Percentiles rank a stretch among this genome's conserved stretches.
These are phyloP conservation scores for Laguncularia racemosa DNA, from an alignment of 345 rosid species.

Conservation along the genomic window DNA sequence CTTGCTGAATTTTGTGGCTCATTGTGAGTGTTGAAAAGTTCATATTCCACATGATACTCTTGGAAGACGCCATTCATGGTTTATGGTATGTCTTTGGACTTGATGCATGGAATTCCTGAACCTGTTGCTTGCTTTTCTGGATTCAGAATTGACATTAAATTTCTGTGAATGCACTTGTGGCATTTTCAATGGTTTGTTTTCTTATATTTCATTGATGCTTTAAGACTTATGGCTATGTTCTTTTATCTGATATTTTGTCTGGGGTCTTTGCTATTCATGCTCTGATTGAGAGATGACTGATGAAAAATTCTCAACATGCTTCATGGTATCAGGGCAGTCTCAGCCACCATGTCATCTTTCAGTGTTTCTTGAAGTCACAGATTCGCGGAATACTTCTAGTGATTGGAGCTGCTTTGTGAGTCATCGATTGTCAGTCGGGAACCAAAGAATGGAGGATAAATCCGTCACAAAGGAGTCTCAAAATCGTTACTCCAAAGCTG, in stretches of 20 bases:
- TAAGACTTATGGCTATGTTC: neutral
- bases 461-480: constrained; percentile 98
- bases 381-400: constrained; percentile 78
- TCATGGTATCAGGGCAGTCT: constrained; percentile 98
- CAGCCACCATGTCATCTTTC: constrained; percentile 99
- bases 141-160: neutral
- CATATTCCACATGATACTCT: too few relatives aligned
- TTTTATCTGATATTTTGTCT: neutral
- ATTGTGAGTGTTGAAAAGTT: too few relatives aligned
- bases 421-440: constrained; percentile 91
- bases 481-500: constrained; percentile 98
- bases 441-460: constrained; percentile 85
- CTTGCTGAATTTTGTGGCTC: too few relatives aligned
- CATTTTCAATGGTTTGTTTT: too few relatives aligned
- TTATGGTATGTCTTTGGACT: too few relatives aligned
- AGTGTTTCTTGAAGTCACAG: constrained; percentile 99
- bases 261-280: neutral
- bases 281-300: constrained; percentile 3
- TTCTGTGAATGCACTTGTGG: too few relatives aligned
- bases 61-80: too few relatives aligned
- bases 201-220: too few relatives aligned
- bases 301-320: constrained; percentile 23
- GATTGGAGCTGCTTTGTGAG: constrained; percentile 99
- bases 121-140: neutral
- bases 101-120: too few relatives aligned